Conservation (phyloP, 2,329 filamentous ascomycete genomes). For the Alternaria ventricosa region DNA sequence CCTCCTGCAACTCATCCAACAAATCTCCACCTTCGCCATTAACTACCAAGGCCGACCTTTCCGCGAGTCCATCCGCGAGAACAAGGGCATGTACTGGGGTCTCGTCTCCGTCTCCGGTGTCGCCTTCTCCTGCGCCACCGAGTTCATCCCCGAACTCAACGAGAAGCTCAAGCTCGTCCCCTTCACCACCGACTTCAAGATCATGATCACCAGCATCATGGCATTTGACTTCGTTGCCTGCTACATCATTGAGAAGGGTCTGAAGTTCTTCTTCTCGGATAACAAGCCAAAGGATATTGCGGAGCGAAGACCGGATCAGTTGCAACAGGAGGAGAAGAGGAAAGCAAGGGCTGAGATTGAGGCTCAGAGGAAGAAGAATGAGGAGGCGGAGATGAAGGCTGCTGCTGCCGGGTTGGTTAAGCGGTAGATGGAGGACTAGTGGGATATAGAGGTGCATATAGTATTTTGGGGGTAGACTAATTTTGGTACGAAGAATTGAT, state of each 20-base stretch:
- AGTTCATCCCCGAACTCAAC: constrained; percentile 95
- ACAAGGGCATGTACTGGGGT: constrained; percentile 98
- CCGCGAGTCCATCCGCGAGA: constrained; percentile 93
- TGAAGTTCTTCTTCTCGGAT: constrained; percentile 89
- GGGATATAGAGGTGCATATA: neutral
- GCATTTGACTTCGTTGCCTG: constrained; percentile 84
- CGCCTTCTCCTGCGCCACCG: constrained; percentile 92
- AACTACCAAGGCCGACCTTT: constrained; percentile 99
- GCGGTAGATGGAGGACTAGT: neutral
- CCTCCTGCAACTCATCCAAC: constrained; percentile 95
- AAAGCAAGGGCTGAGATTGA: constrained; percentile 63
- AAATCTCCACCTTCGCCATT: constrained; percentile 98
- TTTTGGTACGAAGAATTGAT: neutral
- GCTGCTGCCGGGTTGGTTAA: constrained; percentile 17
- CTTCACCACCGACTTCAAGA: constrained; percentile 87
- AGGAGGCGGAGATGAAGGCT: constrained; percentile 38
- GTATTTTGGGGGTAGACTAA: neutral
- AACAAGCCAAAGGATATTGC: constrained; percentile 95
- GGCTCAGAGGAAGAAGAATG: constrained; percentile 45
- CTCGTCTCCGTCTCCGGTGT: constrained; percentile 88
- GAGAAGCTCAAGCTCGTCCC: constrained; percentile 90
- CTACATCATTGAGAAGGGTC: constrained; percentile 82
- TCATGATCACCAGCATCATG: constrained; percentile 84
- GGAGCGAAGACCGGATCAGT: constrained; percentile 81
- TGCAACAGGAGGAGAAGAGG: constrained; percentile 74